These are phyloP conservation scores for Lyophyllum decastes DNA, from an alignment of 768 basidiomycete genomes.

Conservation along the genomic window DNA sequence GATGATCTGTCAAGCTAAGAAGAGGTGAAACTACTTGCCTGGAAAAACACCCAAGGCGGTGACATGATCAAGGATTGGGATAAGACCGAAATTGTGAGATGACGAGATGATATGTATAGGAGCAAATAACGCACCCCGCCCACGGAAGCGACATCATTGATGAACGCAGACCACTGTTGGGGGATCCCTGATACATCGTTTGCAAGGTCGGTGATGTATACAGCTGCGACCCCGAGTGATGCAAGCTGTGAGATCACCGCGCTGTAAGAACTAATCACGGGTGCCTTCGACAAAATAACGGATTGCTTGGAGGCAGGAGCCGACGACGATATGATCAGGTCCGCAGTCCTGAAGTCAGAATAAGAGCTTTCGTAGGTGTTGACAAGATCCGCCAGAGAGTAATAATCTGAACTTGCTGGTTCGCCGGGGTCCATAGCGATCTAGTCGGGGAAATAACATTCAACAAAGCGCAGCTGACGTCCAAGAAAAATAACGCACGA, in stretches of 20 bases:
- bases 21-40: neutral
- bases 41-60: neutral
- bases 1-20: neutral
- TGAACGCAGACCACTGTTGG: slow-evolving; percentile 10
- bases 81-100: neutral
- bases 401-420: slow-evolving; percentile 5
- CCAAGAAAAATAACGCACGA: neutral
- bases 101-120: neutral
- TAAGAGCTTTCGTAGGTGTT: slow-evolving; percentile 10
- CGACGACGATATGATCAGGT: slow-evolving; percentile 6
- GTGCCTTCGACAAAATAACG: slow-evolving; percentile 2
- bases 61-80: neutral
- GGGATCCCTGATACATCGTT: neutral
- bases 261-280: neutral
- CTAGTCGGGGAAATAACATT: neutral
- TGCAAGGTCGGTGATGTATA: slow-evolving; percentile 7
- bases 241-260: slow-evolving; percentile 6
- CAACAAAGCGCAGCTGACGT: neutral
- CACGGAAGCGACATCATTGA: slow-evolving; percentile 4
- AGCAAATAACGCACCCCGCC: neutral
- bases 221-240: slow-evolving; percentile 6
- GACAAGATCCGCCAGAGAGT: slow-evolving; percentile 7
- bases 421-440: slow-evolving; percentile 6
- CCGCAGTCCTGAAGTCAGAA: neutral
- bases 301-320: slow-evolving; percentile 10